These are phyloP conservation scores for Wallacemonas sp. DNA, from an alignment of 208 protist genomes.

Conservation along the genomic window DNA sequence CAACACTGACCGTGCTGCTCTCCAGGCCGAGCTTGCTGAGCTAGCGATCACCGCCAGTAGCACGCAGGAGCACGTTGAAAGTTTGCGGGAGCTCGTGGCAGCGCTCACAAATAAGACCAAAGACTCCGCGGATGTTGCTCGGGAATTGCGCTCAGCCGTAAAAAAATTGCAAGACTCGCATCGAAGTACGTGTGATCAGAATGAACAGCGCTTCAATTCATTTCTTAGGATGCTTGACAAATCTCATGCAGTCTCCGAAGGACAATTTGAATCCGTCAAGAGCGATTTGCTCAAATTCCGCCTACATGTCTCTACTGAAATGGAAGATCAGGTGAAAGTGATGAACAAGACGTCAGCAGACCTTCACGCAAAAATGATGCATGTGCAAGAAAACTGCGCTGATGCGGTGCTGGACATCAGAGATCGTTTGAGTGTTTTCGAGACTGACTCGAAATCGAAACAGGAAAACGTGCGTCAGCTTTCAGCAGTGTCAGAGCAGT, in stretches of 20 bases:
- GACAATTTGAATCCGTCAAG: constrained; percentile 11
- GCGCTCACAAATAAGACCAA: neutral
- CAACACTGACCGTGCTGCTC: neutral
- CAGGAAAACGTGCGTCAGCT: neutral
- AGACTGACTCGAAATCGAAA: neutral
- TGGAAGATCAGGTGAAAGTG: neutral
- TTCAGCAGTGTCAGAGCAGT: neutral
- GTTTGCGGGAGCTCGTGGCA: neutral
- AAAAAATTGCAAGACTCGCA: neutral
- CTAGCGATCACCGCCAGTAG: too few species aligned
- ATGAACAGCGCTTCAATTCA: constrained; percentile 8
- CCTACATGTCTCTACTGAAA: neutral
- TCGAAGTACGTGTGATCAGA: neutral
- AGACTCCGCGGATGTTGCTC: neutral
- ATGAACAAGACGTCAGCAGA: neutral
- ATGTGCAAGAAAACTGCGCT: constrained; percentile 4
- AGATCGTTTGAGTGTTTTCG: neutral
- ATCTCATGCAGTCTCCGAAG: neutral
- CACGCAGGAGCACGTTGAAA: neutral
- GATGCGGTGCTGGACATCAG: neutral
- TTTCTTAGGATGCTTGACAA: constrained; percentile 3
- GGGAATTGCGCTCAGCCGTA: neutral
- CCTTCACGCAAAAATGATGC: neutral
- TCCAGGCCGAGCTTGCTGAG: neutral
- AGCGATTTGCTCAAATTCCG: constrained; percentile 2